Base-by-base conservation (phyloP, 805 yeast species). In the Saturnispora silvae region DNA sequence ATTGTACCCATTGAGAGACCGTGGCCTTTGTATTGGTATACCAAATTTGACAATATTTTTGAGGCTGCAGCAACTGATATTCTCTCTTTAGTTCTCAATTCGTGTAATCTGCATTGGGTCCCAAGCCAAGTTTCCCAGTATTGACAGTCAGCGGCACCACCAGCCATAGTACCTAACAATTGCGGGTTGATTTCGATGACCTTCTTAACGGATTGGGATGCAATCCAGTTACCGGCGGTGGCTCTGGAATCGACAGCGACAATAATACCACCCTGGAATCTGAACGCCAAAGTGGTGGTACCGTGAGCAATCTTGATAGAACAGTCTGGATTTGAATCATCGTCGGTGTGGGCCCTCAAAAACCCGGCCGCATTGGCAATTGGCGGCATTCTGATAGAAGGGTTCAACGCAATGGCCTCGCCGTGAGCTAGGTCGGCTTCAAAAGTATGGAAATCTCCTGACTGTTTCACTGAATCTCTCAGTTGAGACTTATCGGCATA, bases 131-230 rank as follows among this genome's bases (percentile, higher is more conserved):
- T 84, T 64, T 92, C 97, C 98, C 98, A 92, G 63, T 70, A 92
- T 61, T 92, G 98, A 69, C 98, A 92, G 64, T 92, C 98, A 23
- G 97, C 97, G 34, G 98, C 98, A 67, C 97, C 97, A 64, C 98
- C 98, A 24, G 98, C 98, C 96, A 92, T 78, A 16, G 98, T 92
- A 47, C 98, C 98, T 51, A 92, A 70, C 46, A 92, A 64, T 59
- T 83, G 81, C 37, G 96, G 96, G 61, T 92, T 92, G 63, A 92
- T 92, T 61, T 89, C 89, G 52, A 92, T 86, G 39, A 92, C 98
- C 62, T 92, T 92, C 63, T 89, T 89, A 45, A 92, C 98, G 3
- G 96, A 86, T 59, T 87, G 96, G 13, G 96, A 86, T 16, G 96
- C 97, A 51, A 92, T 81, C 96, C 96, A 89, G 52, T 81, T 78